Percentiles rank a stretch among this genome's conserved stretches.
Evolutionary conservation across 2,329 filamentous ascomycete genomes (phyloP).

Genomic region (Trichoderma sp.): DNA sequence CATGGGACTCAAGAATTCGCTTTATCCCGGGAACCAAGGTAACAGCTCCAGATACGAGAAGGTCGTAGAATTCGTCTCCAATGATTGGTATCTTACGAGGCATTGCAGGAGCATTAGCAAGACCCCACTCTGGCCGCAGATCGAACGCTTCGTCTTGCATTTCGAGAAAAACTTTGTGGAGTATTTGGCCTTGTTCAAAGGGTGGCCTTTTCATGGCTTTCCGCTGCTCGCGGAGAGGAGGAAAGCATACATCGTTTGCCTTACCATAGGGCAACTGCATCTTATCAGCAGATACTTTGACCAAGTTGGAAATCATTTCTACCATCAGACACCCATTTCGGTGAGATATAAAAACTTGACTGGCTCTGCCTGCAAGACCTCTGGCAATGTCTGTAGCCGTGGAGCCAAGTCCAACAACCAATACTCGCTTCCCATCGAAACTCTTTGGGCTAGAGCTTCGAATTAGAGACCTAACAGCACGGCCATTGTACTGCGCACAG

Average conservation of each 20-base stretch:
- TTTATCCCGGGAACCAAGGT: slow-evolving; percentile 34
- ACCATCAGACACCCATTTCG: slow-evolving; percentile 29
- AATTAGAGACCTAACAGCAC: neutral
- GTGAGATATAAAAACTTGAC: slow-evolving; percentile 28
- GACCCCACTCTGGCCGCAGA: slow-evolving; percentile 3
- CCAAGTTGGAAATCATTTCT: too few relatives aligned
- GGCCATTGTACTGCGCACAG: neutral
- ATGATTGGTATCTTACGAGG: slow-evolving; percentile 30
- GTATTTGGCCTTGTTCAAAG: neutral
- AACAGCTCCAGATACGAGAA: slow-evolving; percentile 41
- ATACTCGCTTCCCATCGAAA: slow-evolving; percentile 38
- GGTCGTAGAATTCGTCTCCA: slow-evolving; percentile 33
- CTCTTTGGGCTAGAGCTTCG: slow-evolving; percentile 23
- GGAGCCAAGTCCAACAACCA: slow-evolving; percentile 48
- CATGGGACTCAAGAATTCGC: slow-evolving; percentile 28
- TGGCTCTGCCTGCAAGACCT: slow-evolving; percentile 33
- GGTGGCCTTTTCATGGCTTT: neutral
- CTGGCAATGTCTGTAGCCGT: slow-evolving; percentile 37
- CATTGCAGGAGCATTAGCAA: neutral
- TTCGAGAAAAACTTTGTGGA: neutral
- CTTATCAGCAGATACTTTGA: slow-evolving; percentile 29
- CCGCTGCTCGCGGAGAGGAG: neutral
- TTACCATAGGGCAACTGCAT: slow-evolving; percentile 35
- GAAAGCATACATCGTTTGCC: slow-evolving; percentile 20
- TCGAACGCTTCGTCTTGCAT: neutral